These are phyloP conservation scores for Hyphopichia burtonii DNA, from an alignment of 1,139 yeast genomes.

Conservation along the genomic window DNA sequence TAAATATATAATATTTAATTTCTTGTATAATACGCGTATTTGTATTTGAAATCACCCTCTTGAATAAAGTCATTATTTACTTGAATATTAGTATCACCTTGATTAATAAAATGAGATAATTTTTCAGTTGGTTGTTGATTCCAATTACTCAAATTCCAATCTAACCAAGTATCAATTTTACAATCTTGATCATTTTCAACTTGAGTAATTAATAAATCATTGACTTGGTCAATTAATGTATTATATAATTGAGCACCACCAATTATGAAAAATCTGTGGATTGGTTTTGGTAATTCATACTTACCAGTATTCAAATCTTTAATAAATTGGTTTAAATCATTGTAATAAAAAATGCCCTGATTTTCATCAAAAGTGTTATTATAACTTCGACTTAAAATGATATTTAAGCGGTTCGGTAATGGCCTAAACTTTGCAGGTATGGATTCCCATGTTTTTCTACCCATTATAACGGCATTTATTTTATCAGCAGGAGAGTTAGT, in stretches of 20 bases:
- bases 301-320: conserved; percentile 12
- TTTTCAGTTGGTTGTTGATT: conserved; percentile 30
- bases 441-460: conserved; percentile 94
- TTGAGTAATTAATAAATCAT: conserved; percentile 73
- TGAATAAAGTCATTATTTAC: conserved; percentile 35
- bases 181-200: conserved; percentile 40
- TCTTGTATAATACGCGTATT: conserved; percentile 30
- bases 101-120: conserved; percentile 41
- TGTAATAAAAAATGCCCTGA: conserved; percentile 12
- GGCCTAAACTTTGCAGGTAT: conserved; percentile 87
- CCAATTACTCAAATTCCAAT: conserved; percentile 35
- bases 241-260: conserved; percentile 93
- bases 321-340: conserved; percentile 13
- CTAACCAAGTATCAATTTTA: conserved; percentile 66
- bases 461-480: conserved; percentile 88
- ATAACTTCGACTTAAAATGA: conserved; percentile 61
- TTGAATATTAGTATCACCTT: conserved; percentile 28
- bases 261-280: conserved; percentile 71
- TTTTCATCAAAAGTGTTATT: conserved; percentile 11
- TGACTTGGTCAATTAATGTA: conserved; percentile 48
- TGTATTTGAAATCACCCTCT: conserved; percentile 51
- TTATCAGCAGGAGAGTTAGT: conserved; percentile 32
- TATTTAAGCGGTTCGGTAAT: conserved; percentile 69
- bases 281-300: conserved; percentile 6
- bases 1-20: conserved; percentile 1